phyloP scores from a whole-genome alignment of 441 rosid genomes.

The Gossypium aridum region DNA sequence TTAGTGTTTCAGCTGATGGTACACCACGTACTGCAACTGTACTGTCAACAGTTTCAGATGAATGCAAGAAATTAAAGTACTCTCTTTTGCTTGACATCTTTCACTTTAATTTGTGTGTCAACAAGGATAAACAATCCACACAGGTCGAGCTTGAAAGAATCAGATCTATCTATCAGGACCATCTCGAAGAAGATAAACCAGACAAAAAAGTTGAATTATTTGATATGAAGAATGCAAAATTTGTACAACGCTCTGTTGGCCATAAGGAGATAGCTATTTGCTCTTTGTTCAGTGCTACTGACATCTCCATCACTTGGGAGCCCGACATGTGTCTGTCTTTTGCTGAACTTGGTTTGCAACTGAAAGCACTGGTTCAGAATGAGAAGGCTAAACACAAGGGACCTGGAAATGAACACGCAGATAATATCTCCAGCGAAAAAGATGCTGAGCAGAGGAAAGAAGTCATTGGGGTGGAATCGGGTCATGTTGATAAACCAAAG shows the following conservation, averaged over 20 bases:
- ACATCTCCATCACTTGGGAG: constrained; percentile 83
- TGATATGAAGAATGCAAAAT: constrained; percentile 89
- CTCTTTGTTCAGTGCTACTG: constrained; percentile 95
- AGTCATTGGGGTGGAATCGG: constrained; percentile 33
- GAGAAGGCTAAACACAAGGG: constrained; percentile 57
- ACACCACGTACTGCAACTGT: constrained; percentile 70
- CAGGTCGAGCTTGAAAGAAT: constrained; percentile 93
- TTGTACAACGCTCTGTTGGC: constrained; percentile 86
- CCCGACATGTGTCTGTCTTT: constrained; percentile 87
- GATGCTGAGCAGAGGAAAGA: constrained; percentile 48
- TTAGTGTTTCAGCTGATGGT: constrained; percentile 75
- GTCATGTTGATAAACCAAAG: constrained; percentile 53
- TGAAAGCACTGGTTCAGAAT: constrained; percentile 56
- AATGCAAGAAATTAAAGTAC: constrained; percentile 62
- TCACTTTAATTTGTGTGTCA: constrained; percentile 61
- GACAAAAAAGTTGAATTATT: constrained; percentile 58
- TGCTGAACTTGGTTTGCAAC: constrained; percentile 65
- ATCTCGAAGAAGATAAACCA: constrained; percentile 52
- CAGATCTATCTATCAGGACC: constrained; percentile 77
- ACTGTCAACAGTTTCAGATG: constrained; percentile 54
- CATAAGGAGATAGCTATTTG: constrained; percentile 80
- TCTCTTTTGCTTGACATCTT: constrained; percentile 72
- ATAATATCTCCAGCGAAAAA: constrained; percentile 35
- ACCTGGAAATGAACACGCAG: constrained; percentile 28
- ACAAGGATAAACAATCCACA: constrained; percentile 89